Conservation (phyloP, 441 rosid species). For the Corymbia citriodora region DNA sequence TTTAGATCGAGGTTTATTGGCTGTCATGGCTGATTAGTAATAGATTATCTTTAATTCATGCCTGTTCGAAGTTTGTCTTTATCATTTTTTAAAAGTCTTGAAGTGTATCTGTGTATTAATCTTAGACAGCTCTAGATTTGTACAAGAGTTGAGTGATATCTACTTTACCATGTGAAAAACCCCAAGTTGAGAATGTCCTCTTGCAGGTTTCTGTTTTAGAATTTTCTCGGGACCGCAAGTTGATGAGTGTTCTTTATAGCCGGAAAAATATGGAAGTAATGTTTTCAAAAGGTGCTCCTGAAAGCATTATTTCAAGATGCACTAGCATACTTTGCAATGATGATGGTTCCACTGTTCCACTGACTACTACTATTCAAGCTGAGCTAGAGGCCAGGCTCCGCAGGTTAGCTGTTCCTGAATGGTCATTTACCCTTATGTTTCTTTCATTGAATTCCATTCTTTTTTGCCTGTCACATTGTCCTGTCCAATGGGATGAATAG, state of each 20-base stretch:
- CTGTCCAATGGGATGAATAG: not conserved
- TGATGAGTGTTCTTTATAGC: slow-evolving; percentile 96
- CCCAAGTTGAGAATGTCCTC: slow-evolving; percentile 5
- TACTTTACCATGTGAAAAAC: not conserved
- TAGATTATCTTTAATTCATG: not conserved
- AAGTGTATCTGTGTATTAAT: not conserved
- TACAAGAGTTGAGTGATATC: not conserved
- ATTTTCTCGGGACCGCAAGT: slow-evolving; percentile 97
- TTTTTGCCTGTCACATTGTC: not conserved
- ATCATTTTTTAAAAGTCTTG: not conserved
- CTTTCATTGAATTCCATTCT: not conserved
- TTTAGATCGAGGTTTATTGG: not conserved
- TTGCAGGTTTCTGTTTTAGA: slow-evolving; percentile 82
- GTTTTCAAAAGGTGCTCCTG: slow-evolving; percentile 99
- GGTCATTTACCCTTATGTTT: not conserved
- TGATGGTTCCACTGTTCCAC: slow-evolving; percentile 77
- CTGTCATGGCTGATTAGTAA: not conserved
- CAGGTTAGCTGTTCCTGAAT: slow-evolving; percentile 46
- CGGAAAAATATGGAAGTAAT: slow-evolving; percentile 66
- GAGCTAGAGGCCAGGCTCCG: slow-evolving; percentile 80
- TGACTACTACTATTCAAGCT: slow-evolving; percentile 60
- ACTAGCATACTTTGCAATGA: slow-evolving; percentile 75
- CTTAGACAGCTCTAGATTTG: not conserved
- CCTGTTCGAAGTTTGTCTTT: not conserved
- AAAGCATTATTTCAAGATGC: slow-evolving; percentile 85